Percentiles rank a stretch among this genome's conserved stretches.
These are phyloP conservation scores for Diplotaxis tenuifolia DNA, from an alignment of 345 rosid genomes.

Conservation along the genomic window DNA sequence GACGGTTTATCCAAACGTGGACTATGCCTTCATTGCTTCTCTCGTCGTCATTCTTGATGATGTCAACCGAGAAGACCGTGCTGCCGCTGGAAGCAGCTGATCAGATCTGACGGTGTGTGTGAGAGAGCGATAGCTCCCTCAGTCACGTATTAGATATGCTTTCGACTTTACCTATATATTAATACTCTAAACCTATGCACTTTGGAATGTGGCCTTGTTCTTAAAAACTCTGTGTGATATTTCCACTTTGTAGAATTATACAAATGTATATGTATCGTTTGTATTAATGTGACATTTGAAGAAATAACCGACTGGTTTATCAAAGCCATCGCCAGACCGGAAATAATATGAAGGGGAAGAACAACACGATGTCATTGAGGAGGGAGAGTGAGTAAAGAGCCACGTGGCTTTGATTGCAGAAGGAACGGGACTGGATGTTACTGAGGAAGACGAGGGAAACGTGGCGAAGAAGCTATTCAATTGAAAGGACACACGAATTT, in stretches of 20 bases:
- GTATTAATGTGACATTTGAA: neutral
- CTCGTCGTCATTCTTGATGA: slow-evolving; percentile 50
- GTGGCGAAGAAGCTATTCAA: slow-evolving; percentile 14
- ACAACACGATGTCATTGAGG: too few species aligned
- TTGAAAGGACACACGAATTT: slow-evolving; percentile 24
- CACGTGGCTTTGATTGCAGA: neutral
- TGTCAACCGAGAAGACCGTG: slow-evolving; percentile 41
- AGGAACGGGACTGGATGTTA: slow-evolving; percentile 10
- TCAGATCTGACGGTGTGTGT: neutral
- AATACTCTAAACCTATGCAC: neutral
- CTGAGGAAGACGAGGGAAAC: slow-evolving; percentile 32
- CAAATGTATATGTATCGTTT: neutral
- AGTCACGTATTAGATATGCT: neutral
- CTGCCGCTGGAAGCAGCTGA: neutral
- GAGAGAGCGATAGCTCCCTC: neutral
- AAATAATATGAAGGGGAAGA: neutral
- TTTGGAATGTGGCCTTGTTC: neutral
- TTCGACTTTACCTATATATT: neutral
- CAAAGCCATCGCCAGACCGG: neutral
- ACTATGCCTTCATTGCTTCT: slow-evolving; percentile 43
- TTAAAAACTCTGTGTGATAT: neutral
- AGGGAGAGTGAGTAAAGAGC: neutral
- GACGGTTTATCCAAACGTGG: slow-evolving; percentile 44
- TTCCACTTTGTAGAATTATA: neutral
- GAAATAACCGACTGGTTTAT: neutral